Evolutionary conservation across 495 filamentous ascomycete species (phyloP).

Genomic region (Neurospora terricola): DNA sequence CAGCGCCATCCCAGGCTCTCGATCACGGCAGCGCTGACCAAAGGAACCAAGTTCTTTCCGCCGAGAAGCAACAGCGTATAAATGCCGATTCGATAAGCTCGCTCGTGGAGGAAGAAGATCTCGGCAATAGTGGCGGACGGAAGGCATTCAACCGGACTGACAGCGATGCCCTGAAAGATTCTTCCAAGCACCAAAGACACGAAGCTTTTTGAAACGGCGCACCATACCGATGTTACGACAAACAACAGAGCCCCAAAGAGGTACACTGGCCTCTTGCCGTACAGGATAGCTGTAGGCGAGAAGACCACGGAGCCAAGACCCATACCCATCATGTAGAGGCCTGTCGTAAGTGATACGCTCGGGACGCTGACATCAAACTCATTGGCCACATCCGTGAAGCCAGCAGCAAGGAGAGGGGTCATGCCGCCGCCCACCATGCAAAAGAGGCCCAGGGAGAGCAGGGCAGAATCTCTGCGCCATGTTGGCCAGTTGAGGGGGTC

Average conservation of each 20-base stretch:
- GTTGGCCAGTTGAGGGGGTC: slow-evolving; percentile 90
- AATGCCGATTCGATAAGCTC: slow-evolving; percentile 90
- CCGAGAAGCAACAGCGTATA: slow-evolving; percentile 85
- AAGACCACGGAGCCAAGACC: slow-evolving; percentile 75
- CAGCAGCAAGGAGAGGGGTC: slow-evolving; percentile 83
- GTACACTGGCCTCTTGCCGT: slow-evolving; percentile 87
- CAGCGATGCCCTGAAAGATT: slow-evolving; percentile 77
- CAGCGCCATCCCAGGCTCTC: slow-evolving; percentile 73
- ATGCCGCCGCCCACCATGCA: slow-evolving; percentile 91
- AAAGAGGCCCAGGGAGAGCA: slow-evolving; percentile 81
- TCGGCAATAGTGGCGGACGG: slow-evolving; percentile 93
- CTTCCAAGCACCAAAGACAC: slow-evolving; percentile 70
- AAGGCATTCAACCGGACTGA: slow-evolving; percentile 87
- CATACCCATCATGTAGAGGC: slow-evolving; percentile 90
- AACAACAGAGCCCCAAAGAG: slow-evolving; percentile 68
- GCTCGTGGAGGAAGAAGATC: slow-evolving; percentile 92
- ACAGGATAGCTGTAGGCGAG: slow-evolving; percentile 87
- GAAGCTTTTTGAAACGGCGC: slow-evolving; percentile 72
- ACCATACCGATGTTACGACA: slow-evolving; percentile 73
- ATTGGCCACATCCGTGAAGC: slow-evolving; percentile 70
- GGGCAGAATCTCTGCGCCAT: slow-evolving; percentile 71
- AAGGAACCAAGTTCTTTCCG: slow-evolving; percentile 85
- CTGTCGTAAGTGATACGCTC: slow-evolving; percentile 79
- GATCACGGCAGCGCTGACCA: slow-evolving; percentile 83
- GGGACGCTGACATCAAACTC: slow-evolving; percentile 61